Base-by-base conservation (phyloP, 345 rosid genomes). In the Rhodomyrtus tomentosa region DNA sequence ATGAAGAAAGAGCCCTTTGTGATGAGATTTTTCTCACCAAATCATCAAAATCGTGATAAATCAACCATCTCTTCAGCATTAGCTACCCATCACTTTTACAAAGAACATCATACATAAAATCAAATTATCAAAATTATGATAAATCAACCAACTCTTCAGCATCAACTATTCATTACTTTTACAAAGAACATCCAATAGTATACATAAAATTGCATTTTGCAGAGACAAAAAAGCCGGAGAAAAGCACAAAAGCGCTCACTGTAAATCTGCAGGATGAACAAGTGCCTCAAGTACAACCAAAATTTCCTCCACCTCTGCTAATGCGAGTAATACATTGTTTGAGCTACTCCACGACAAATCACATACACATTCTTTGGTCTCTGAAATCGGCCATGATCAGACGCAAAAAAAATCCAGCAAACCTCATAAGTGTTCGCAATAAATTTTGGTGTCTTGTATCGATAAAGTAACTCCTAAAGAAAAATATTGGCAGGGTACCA, bases 401-500 rank as follows among this genome's bases (percentile, higher is more conserved):
- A 62, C n/a, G 25, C 74, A 84, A 86, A 83, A 82, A 73, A 72
- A 82, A 48, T 84, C 87, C 50, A 62, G 55, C 68, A 21, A 21
- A 85, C 55, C 86, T 84, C 83, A 86, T 84, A 81, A 86, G 81
- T 85, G 82, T 59, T 80, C 83, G 68, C 54, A 79, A 76, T 53
- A 84, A 58, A 84, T 80, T 85, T 81, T 74, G 84, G 85, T 54
- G 50, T n/a, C 82, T 68, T 88, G 84, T 59, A 82, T 50, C 36
- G 36, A 85, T 50, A 84, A 87, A 81, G 11, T 54, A 83, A 82
- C 87, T 84, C 83, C 76, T 45, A 87, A 88, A 84, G 55, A 81
- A 82, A 49, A 72, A 59, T 27, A 6, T 7, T 8, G 76, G 45
- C 12, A 68, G 25, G 45, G 45, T 68, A 68, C 7, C 45, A 18